Evolutionary conservation across 2,329 filamentous ascomycete species (phyloP).

Genomic region (Alternaria sp.): DNA sequence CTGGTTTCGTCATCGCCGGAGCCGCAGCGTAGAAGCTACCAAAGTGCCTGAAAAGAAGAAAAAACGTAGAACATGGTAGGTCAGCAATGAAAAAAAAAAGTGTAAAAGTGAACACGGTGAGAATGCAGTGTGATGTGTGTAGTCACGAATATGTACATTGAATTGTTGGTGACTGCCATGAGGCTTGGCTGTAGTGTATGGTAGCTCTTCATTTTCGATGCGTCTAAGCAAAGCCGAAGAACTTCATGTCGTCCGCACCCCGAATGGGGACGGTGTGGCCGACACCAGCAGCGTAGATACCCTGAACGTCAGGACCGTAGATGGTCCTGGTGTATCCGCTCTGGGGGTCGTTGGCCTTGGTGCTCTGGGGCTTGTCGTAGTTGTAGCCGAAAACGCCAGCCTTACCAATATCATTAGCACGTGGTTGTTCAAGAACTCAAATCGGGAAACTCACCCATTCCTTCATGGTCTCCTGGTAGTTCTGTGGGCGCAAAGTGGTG

Average conservation of each 20-base stretch:
- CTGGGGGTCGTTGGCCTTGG: conserved; percentile 36
- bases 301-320: conserved; percentile 41
- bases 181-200: neutral
- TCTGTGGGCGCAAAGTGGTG: conserved; percentile 57
- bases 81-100: neutral
- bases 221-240: conserved; percentile 37
- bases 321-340: conserved; percentile 40
- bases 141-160: neutral
- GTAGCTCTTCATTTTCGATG: neutral
- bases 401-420: neutral
- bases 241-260: conserved; percentile 45
- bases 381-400: conserved; percentile 41
- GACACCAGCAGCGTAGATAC: conserved; percentile 43
- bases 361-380: conserved; percentile 40
- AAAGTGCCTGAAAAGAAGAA: neutral
- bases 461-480: conserved; percentile 61
- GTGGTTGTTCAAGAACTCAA: too few species aligned
- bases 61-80: neutral
- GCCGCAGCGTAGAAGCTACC: neutral
- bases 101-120: neutral
- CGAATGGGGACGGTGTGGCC: conserved; percentile 45
- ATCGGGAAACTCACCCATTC: conserved; percentile 26
- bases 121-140: neutral
- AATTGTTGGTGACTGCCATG: neutral
- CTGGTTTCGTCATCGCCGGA: neutral